A percentile compares a stretch with the other conserved stretches of the same genome.
Conservation (phyloP, 768 basidiomycete species). For the Lactifluus subvellereus region DNA sequence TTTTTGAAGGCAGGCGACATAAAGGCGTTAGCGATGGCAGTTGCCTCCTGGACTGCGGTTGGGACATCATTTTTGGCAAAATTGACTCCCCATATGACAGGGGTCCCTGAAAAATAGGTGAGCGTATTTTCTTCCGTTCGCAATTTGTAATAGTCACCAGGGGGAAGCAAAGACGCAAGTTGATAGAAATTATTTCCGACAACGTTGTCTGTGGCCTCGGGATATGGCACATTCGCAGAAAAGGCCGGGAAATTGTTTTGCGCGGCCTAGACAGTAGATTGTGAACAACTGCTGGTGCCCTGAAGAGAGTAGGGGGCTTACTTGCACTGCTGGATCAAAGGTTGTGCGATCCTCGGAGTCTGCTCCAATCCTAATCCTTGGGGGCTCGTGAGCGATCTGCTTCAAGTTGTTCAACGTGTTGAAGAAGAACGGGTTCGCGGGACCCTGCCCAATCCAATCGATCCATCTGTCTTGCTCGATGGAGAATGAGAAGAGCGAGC, state of each 20-base stretch:
- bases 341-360: constrained; percentile 53
- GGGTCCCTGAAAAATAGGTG: constrained; percentile 40
- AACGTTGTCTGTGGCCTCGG: constrained; percentile 55
- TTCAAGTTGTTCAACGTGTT: constrained; percentile 55
- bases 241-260: constrained; percentile 46
- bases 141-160: constrained; percentile 30
- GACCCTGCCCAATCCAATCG: constrained; percentile 53
- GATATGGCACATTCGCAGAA: constrained; percentile 51
- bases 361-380: constrained; percentile 53
- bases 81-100: constrained; percentile 64
- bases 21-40: constrained; percentile 46
- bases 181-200: constrained; percentile 55
- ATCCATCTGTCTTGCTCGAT: constrained; percentile 68
- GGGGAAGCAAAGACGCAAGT: constrained; percentile 46
- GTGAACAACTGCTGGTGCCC: neutral
- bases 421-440: constrained; percentile 53
- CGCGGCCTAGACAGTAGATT: constrained; percentile 33
- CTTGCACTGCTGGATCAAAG: constrained; percentile 45
- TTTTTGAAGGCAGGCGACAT: constrained; percentile 34
- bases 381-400: constrained; percentile 44
- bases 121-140: neutral
- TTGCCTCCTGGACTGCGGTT: constrained; percentile 42
- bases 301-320: constrained; percentile 22
- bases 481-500: constrained; percentile 50
- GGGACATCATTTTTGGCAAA: constrained; percentile 38